phyloP scores from a whole-genome alignment of 2,329 filamentous ascomycete species.

The Teratosphaeria viscida region DNA sequence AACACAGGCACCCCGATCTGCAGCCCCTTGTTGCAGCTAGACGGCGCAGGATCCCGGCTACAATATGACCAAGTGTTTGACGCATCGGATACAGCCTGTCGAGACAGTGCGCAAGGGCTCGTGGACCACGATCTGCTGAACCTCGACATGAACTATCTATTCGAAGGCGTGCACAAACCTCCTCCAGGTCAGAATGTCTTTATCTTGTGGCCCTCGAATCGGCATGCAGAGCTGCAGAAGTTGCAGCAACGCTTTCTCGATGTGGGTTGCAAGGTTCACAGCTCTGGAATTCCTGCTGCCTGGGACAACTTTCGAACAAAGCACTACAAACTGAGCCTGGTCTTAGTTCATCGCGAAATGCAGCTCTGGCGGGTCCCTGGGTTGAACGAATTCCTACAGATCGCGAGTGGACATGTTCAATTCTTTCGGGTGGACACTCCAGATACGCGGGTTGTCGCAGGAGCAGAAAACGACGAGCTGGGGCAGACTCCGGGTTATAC shows the following conservation, averaged over 20 bases:
- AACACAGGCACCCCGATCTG: constrained; percentile 4
- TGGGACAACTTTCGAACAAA: constrained; percentile 18
- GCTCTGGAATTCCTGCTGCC: constrained; percentile 12
- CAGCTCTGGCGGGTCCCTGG: constrained; percentile 24
- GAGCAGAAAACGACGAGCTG: not conserved
- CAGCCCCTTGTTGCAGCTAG: not conserved
- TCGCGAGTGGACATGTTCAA: constrained; percentile 14
- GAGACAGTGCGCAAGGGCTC: not conserved
- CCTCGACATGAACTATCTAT: not conserved
- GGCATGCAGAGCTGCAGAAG: constrained; percentile 12
- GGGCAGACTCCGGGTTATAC: constrained; percentile 2
- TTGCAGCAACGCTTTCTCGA: constrained; percentile 11
- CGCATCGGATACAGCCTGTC: not conserved
- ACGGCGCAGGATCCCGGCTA: not conserved
- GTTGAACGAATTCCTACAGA: constrained; percentile 24
- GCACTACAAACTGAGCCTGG: constrained; percentile 5
- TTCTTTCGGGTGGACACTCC: constrained; percentile 12
- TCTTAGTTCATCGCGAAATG: constrained; percentile 25
- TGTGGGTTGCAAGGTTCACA: constrained; percentile 15
- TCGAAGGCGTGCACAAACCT: not conserved
- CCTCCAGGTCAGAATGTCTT: constrained; percentile 12
- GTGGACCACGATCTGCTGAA: not conserved
- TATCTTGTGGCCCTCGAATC: constrained; percentile 16
- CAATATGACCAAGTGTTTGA: not conserved
- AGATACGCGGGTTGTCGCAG: not conserved